These are phyloP conservation scores for Coemansia sp. DNA, from an alignment of 192 early-diverging fungal genomes.

Conservation along the genomic window DNA sequence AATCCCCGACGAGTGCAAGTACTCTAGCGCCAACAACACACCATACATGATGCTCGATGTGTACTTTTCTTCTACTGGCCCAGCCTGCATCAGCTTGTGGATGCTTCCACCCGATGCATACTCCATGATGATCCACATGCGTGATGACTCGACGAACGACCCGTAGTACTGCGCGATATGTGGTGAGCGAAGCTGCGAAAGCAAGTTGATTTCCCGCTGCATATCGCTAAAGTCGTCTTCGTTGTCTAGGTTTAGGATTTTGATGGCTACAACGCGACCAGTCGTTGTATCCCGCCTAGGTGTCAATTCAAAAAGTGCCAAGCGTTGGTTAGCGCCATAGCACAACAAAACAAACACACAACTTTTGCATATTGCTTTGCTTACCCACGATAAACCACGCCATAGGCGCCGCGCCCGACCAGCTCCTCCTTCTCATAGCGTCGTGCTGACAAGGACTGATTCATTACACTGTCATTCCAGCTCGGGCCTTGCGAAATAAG, in stretches of 20 bases:
- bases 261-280: constrained; percentile 87
- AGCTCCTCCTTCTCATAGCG: constrained; percentile 54
- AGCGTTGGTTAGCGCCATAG: not conserved
- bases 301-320: not conserved
- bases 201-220: constrained; percentile 87
- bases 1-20: constrained; percentile 91
- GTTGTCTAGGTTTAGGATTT: constrained; percentile 95
- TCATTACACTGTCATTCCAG: constrained; percentile 46
- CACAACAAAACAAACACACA: not conserved
- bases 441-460: constrained; percentile 42
- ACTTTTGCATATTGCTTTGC: not conserved
- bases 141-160: constrained; percentile 83
- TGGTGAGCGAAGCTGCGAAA: constrained; percentile 82
- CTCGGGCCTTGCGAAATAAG: not conserved
- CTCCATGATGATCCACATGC: constrained; percentile 99
- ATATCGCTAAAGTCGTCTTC: constrained; percentile 96
- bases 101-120: constrained; percentile 95
- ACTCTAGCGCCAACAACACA: constrained; percentile 83
- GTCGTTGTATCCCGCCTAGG: constrained; percentile 64
- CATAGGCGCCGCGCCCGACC: constrained; percentile 52
- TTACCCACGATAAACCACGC: constrained; percentile 53
- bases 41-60: constrained; percentile 88
- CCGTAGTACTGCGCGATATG: constrained; percentile 95
- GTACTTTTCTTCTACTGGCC: constrained; percentile 84
- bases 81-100: constrained; percentile 68